Percentiles rank a stretch among this genome's conserved stretches.
Conservation (phyloP, 768 basidiomycete genomes). For the Podaxis sp. region DNA sequence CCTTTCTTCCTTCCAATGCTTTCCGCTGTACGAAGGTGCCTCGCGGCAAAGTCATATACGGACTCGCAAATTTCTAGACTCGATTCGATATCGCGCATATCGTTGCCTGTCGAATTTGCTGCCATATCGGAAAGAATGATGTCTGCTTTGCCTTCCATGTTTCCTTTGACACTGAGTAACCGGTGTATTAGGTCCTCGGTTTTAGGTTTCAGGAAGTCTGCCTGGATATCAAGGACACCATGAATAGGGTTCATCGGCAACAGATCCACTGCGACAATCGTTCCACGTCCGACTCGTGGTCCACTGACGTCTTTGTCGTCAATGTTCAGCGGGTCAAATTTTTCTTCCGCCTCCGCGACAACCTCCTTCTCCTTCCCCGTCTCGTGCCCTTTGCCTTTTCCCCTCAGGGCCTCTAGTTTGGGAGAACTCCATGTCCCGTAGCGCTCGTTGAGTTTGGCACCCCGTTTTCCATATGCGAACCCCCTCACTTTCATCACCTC, state of each 20-base stretch:
- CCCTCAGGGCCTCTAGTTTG: not conserved
- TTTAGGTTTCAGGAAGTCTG: slow-evolving; percentile 68
- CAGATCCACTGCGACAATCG: slow-evolving; percentile 80
- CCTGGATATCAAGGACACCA: slow-evolving; percentile 72
- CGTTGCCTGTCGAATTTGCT: slow-evolving; percentile 75
- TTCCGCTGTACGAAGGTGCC: slow-evolving; percentile 49
- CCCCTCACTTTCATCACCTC: slow-evolving; percentile 18
- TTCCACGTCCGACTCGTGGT: slow-evolving; percentile 33
- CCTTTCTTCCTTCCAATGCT: slow-evolving; percentile 42
- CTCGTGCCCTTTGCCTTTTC: not conserved
- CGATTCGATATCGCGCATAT: slow-evolving; percentile 59
- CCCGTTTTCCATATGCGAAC: slow-evolving; percentile 3
- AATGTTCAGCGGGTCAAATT: slow-evolving; percentile 44
- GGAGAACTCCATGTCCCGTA: slow-evolving; percentile 14
- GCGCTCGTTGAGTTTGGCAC: not conserved
- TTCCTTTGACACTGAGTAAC: slow-evolving; percentile 27
- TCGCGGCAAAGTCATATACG: slow-evolving; percentile 66
- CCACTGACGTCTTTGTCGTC: slow-evolving; percentile 25
- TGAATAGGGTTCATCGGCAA: slow-evolving; percentile 70
- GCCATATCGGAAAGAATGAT: slow-evolving; percentile 92
- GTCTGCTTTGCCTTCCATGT: slow-evolving; percentile 55
- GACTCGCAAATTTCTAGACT: slow-evolving; percentile 75
- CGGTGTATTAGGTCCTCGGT: slow-evolving; percentile 47
- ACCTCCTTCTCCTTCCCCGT: slow-evolving; percentile 6
- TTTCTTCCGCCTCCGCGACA: slow-evolving; percentile 1